Percentiles rank a stretch among this genome's conserved stretches.
Evolutionary conservation across 805 yeast species (phyloP).

Genomic region (Zygoascus flipseniorum): DNA sequence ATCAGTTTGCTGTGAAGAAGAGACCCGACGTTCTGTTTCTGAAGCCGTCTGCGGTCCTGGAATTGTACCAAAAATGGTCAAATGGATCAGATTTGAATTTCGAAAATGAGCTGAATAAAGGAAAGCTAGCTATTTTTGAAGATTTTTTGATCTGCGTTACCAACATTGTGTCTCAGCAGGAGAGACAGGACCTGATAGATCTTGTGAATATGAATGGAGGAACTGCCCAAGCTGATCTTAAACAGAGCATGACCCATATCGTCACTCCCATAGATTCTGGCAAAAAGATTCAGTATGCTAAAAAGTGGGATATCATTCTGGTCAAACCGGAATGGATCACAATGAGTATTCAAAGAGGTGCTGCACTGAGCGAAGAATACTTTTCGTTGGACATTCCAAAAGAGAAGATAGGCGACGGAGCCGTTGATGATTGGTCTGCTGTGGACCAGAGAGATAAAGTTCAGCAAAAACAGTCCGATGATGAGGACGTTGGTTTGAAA

Average conservation of each 20-base stretch:
- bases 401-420: constrained; percentile 27
- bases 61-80: constrained; percentile 44
- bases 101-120: constrained; percentile 17
- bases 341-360: constrained; percentile 35
- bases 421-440: constrained; percentile 18
- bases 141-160: constrained; percentile 32
- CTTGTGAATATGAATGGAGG: constrained; percentile 30
- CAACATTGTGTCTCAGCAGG: constrained; percentile 26
- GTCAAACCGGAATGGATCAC: constrained; percentile 39
- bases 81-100: constrained; percentile 37
- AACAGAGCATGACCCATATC: constrained; percentile 21
- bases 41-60: constrained; percentile 36
- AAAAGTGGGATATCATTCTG: constrained; percentile 32
- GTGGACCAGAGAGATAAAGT: neutral
- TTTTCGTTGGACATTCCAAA: constrained; percentile 24
- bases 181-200: constrained; percentile 18
- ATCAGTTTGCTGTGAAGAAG: constrained; percentile 37
- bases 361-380: constrained; percentile 32
- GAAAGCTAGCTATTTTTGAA: constrained; percentile 22
- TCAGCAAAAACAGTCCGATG: neutral
- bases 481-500: neutral
- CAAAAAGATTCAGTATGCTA: constrained; percentile 31
- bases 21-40: constrained; percentile 49
- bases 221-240: constrained; percentile 21
- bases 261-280: constrained; percentile 26